Conservation (phyloP, 192 early-diverging fungal species). For the Coemansia biformis region DNA sequence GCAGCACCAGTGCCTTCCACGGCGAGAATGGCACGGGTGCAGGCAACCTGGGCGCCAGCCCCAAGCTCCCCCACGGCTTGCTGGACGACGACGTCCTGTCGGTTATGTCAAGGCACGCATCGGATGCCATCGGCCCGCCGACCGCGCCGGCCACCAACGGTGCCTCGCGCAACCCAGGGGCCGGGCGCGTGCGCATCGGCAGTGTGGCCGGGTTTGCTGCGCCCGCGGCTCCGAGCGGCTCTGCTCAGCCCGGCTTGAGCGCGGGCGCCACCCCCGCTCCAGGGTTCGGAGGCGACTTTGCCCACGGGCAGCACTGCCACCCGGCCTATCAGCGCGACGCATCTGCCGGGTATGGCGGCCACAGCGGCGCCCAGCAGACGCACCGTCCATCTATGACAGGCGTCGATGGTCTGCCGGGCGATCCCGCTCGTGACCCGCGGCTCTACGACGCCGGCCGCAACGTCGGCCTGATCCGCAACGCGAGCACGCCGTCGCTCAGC, state of each 20-base stretch:
- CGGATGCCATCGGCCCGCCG: not conserved
- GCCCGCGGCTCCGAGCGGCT: slow-evolving; percentile 1
- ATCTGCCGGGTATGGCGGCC: not conserved
- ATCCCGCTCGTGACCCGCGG: slow-evolving; percentile 15
- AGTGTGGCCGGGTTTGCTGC: slow-evolving; percentile 14
- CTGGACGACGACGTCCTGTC: slow-evolving; percentile 39
- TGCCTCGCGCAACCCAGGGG: slow-evolving; percentile 2
- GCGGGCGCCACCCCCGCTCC: not conserved
- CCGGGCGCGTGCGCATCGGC: slow-evolving; percentile 5
- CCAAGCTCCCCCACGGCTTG: slow-evolving; percentile 46
- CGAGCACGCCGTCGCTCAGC: slow-evolving; percentile 45
- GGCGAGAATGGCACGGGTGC: slow-evolving; percentile 4
- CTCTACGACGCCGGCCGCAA: slow-evolving; percentile 30
- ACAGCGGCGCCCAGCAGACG: slow-evolving; percentile 3
- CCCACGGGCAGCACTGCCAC: slow-evolving; percentile 1
- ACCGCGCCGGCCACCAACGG: not conserved
- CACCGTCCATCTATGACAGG: slow-evolving; percentile 9
- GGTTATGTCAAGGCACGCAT: slow-evolving; percentile 1
- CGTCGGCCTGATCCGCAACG: slow-evolving; percentile 36
- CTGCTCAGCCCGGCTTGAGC: too few relatives aligned
- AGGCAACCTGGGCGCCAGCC: slow-evolving; percentile 31
- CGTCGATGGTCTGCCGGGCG: slow-evolving; percentile 5
- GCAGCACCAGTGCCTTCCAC: slow-evolving; percentile 36
- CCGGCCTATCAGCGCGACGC: slow-evolving; percentile 3
- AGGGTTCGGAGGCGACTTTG: not conserved